Conservation (phyloP, 768 basidiomycete species). For the Rhodotorula taiwanensis region DNA sequence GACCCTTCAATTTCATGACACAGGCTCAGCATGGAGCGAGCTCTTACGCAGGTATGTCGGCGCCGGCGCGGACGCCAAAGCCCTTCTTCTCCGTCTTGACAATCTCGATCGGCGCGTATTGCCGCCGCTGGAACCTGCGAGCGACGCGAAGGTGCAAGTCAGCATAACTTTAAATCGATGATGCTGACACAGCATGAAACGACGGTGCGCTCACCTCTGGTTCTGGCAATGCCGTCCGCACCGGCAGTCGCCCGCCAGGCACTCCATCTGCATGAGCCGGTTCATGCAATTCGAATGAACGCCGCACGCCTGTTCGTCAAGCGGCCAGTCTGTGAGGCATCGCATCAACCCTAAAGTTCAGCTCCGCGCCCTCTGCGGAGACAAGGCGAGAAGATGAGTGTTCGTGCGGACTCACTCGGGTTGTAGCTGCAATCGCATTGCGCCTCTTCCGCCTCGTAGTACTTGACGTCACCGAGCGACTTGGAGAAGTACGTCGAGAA, state of each 20-base stretch:
- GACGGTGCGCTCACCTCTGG: slow-evolving; percentile 61
- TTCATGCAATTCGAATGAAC: slow-evolving; percentile 91
- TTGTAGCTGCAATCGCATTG: slow-evolving; percentile 86
- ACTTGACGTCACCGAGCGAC: slow-evolving; percentile 21
- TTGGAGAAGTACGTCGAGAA: slow-evolving; percentile 20
- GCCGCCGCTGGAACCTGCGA: slow-evolving; percentile 71
- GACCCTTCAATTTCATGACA: no score
- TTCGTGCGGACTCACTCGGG: slow-evolving; percentile 57
- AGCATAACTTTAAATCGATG: no score
- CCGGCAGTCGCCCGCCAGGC: slow-evolving; percentile 79
- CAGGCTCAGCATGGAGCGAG: background rate
- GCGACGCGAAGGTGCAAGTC: background rate
- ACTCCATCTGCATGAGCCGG: slow-evolving; percentile 92
- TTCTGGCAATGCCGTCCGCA: slow-evolving; percentile 78
- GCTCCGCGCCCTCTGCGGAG: no score
- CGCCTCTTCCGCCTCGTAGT: slow-evolving; percentile 70
- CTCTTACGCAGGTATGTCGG: slow-evolving; percentile 47
- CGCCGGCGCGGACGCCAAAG: slow-evolving; percentile 75
- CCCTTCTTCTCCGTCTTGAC: slow-evolving; percentile 94
- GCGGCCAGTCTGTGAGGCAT: slow-evolving; percentile 55
- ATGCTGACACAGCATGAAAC: background rate
- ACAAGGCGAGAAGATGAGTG: background rate
- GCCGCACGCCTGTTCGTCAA: slow-evolving; percentile 67
- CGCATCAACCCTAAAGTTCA: background rate
- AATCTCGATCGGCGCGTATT: slow-evolving; percentile 80